Conservation (phyloP, 352 stramenopile species). For the Phytophthora pistaciae region DNA sequence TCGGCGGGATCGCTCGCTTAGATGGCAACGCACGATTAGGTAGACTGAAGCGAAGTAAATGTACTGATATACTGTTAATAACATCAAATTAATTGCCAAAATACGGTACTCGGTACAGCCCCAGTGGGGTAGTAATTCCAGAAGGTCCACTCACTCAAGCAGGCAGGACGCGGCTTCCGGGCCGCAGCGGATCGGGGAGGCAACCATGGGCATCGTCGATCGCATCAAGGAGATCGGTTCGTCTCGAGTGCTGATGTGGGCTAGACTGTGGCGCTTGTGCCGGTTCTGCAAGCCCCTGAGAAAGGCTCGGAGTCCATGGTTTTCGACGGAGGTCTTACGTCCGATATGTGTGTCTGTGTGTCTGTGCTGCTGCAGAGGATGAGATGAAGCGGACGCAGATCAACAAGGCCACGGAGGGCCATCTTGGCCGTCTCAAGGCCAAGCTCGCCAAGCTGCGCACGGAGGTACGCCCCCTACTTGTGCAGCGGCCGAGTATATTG, state of each 20-base stretch:
- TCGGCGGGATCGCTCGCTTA: slow-evolving; percentile 23
- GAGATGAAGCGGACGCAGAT: slow-evolving; percentile 99
- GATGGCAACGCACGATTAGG: slow-evolving; percentile 5
- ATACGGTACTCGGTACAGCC: background rate
- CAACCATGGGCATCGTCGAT: slow-evolving; percentile 92
- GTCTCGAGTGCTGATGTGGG: slow-evolving; percentile 10
- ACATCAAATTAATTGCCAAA: no score
- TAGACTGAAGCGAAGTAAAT: background rate
- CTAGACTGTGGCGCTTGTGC: background rate
- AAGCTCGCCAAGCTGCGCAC: slow-evolving; percentile 99
- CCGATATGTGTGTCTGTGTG: background rate
- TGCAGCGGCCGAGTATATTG: background rate
- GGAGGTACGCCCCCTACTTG: slow-evolving; percentile 64
- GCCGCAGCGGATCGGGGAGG: slow-evolving; percentile 24
- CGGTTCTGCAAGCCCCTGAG: background rate
- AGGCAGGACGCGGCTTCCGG: slow-evolving; percentile 29
- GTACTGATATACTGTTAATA: background rate
- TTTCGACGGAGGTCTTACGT: background rate
- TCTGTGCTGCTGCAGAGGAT: slow-evolving; percentile 72
- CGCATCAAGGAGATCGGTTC: slow-evolving; percentile 95
- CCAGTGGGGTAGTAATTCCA: no score
- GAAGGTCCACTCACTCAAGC: slow-evolving; percentile 25
- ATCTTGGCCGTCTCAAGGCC: slow-evolving; percentile 97
- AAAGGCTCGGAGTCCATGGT: background rate
- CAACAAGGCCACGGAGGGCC: slow-evolving; percentile 96